Base-by-base conservation (phyloP, 208 protist genomes). In the Angomonas desouzai region DNA sequence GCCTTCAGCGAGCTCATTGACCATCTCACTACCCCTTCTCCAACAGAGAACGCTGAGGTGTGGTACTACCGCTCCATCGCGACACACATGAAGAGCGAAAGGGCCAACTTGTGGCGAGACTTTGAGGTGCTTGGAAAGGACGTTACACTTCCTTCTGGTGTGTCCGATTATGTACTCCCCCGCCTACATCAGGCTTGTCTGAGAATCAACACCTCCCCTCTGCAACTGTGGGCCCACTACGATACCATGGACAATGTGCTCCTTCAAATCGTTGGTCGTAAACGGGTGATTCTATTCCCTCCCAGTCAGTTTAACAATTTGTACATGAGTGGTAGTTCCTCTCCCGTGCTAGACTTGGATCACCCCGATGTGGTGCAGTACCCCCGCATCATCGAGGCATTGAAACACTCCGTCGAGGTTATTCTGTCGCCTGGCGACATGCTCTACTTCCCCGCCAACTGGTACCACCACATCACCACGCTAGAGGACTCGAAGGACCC, bases 151-250 rank as follows among this genome's bases (percentile, higher is more conserved):
- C 87, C 89, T 16, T 57, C 34, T 1, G 80, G 68, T 25, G 77
- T 67, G 11, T 36, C 53, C 34, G 76, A 74, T 27, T 66, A 77
- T 48, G 73, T 93, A 29, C 64, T 76, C 72, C 77, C 81, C 3
- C 79, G 84, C 9, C 66, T 93, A 53, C 89, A 95, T 68, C 87
- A 94, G 62, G 89, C 83, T 10, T 92, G 84, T 57, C 68, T 96
- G 33, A 89, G 94, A n/a, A 72, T 97, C 53, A 96, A 89, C 62
- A 85, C 86, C 0, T 65, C 80, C 4, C 90, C 87, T 29, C 68
- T 98, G 63, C 84, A 94, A 62, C 69, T 98, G 45, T 98, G 92
- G 92, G 95, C 86, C 60, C 94, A 98, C 71, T 98, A 97, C 70
- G 94, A 98, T 77, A 87, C 92, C 1, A 76, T 92, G 25, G 94